Base-by-base conservation (phyloP, 2,329 filamentous ascomycete species). In the Geoglossum cookeanum region DNA sequence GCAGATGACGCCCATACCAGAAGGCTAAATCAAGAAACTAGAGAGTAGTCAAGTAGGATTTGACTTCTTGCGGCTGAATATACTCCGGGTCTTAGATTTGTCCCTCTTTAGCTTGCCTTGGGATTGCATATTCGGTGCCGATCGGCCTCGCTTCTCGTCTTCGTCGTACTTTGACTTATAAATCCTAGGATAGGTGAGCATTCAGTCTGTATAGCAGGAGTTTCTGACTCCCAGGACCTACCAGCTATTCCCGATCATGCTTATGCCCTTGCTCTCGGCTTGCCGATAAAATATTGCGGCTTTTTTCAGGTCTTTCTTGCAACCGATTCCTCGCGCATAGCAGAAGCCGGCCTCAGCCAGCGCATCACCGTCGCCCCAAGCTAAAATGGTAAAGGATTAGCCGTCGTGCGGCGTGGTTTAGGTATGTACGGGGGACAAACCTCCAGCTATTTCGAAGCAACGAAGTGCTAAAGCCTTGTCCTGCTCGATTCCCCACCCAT, bases 211-310 rank as follows among this genome's bases (percentile, higher is more conserved):
- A 56, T 42, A 57, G 54, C 13, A 17, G 17, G 17, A 11, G 37
- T 47, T 32, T 22, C 13, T 2, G 5, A 4, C n/a, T 17, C n/a
- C 22, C 29, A 49, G 59, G 58, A 78, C 87, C 67, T 76, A 95
- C 91, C 92, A 98, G 75, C 89, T 96, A 68, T 97, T 97, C 57
- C 92, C 92, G 58, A 95, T 85, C 89, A 97, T 97, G 70, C 82
- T 94, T 76, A 96, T 90, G 5, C 92, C 92, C 71, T 92, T 92
- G 29, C 84, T 82, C 68, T 95, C 92, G 4, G 92, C 92, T 74
- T 84, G 78, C 27, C 92, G 83, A 68, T 97, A 97, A 65, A 92
- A 88, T 60, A 81, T 85, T 59, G 92, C 91, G 55, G 87, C 91
- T 72, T 90, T 96, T 74, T 89, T 96, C 67, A 96, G 74, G 67